A percentile compares a stretch with the other conserved stretches of the same genome.
phyloP scores from a whole-genome alignment of 345 rosid genomes.

The Kernera saxatilis region DNA sequence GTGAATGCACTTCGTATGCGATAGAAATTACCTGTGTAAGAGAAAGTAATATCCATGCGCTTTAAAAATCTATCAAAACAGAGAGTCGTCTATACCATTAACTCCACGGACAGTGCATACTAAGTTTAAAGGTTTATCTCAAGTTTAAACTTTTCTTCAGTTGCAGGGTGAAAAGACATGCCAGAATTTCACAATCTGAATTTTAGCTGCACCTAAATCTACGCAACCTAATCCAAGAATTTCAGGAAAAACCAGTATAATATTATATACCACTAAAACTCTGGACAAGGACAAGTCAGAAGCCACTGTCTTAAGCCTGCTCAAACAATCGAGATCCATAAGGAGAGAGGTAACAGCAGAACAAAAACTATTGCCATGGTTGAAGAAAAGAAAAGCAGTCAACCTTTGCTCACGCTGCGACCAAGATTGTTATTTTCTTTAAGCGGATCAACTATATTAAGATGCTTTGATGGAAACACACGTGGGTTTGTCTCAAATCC shows the following conservation, averaged over 20 bases:
- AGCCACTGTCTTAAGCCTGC: neutral
- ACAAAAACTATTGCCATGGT: neutral
- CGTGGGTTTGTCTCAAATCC: constrained; percentile 55
- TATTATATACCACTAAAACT: neutral
- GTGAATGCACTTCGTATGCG: constrained; percentile 88
- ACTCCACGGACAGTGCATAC: neutral
- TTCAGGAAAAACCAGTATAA: neutral
- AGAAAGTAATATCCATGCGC: neutral
- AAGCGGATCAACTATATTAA: constrained; percentile 83
- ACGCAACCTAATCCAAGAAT: neutral
- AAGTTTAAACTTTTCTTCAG: neutral
- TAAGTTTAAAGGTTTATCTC: neutral
- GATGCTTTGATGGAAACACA: constrained; percentile 59
- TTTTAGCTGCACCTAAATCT: neutral
- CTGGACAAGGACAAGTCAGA: constrained; percentile 1
- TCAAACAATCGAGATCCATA: constrained; percentile 4
- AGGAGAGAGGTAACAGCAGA: neutral
- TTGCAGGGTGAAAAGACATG: neutral
- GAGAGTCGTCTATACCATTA: neutral
- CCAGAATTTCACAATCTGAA: neutral
- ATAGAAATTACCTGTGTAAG: constrained; percentile 58
- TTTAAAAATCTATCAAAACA: neutral
- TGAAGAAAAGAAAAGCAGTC: constrained; percentile 13
- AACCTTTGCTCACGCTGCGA: constrained; percentile 96
- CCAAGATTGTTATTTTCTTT: constrained; percentile 88